Evolutionary conservation across 345 rosid genomes (phyloP).

Genomic region (Erysimum cheiranthoides): DNA sequence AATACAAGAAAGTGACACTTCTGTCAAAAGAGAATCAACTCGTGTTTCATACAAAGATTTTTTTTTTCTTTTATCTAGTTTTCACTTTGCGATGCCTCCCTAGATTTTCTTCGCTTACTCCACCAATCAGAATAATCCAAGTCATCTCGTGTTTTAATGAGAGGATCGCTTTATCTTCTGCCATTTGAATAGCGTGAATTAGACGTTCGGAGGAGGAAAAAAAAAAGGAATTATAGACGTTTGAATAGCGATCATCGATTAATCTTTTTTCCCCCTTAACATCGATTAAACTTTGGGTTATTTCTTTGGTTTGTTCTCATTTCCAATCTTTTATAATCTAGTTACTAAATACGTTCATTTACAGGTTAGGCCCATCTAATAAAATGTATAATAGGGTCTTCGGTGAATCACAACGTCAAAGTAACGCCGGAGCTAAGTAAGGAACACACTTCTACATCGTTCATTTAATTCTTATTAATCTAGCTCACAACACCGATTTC

Average conservation of each 20-base stretch:
- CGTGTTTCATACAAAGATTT: slow-evolving; percentile 36
- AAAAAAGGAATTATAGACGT: no score
- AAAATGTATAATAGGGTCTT: no score
- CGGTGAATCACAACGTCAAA: no score
- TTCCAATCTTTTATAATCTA: background rate
- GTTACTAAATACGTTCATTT: no score
- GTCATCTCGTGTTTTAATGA: slow-evolving; percentile 5
- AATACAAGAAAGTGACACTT: slow-evolving; percentile 46
- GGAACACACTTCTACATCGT: no score
- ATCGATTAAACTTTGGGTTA: background rate
- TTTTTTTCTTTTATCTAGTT: background rate
- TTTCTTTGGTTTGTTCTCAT: background rate
- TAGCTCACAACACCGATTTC: no score
- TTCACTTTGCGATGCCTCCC: slow-evolving; percentile 18
- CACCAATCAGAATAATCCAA: slow-evolving; percentile 30
- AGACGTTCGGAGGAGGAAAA: background rate
- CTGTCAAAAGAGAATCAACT: slow-evolving; percentile 40
- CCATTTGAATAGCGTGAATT: background rate
- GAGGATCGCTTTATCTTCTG: slow-evolving; percentile 32
- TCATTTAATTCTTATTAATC: no score
- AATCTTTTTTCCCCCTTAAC: background rate
- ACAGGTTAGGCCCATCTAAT: no score
- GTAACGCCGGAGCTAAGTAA: no score
- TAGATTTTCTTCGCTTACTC: slow-evolving; percentile 36
- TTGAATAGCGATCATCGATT: background rate